Base-by-base conservation (phyloP, 2,329 filamentous ascomycete genomes). In the Exutisphaerella laricina region DNA sequence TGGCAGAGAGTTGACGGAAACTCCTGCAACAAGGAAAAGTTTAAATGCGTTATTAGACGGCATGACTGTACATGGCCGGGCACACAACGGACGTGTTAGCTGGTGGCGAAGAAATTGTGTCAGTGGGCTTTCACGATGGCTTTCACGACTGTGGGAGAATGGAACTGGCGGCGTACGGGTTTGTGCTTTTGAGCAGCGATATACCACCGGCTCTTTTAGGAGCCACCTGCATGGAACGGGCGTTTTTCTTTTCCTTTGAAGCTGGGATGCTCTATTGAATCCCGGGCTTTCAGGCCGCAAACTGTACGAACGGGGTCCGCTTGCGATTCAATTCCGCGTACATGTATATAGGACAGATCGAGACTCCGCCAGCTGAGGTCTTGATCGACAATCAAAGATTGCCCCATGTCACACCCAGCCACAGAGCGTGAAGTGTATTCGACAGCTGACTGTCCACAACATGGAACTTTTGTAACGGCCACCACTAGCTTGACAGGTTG, bases 1-100 rank as follows among this genome's bases (percentile, higher is more conserved):
- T 37, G 28, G 38, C 33, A 34, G 26, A 23, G 28, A 35, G 29
- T 28, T 39, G 39, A 41, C 41, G 35, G 33, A 44, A 17, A n/a
- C 21, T 43, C 38, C 36, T 45, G 41, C 31, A 18, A 46, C 39
- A 34, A 49, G 35, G 35, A 45, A 45, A 48, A 50, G 26, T 34
- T 48, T 32, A 26, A 20, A 28, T 42, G 48, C 52, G 45, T 53
- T 48, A 43, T 50, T 38, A 55, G 46, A 53, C 48, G 52, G 49
- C 48, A 53, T 37, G 51, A 54, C 45, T 49, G 40, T 45, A 49
- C 46, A 50, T 46, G 47, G 32, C 22, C 41, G 30, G 48, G 41
- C 39, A 35, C 35, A 45, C 26, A 28, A 7, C 38, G 30, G 22
- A 36, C 22, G 38, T 30, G 20, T 28, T 41, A 33, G 32, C 35